Conservation (phyloP, 352 stramenopile species). For the Phytophthora agathidicida region DNA sequence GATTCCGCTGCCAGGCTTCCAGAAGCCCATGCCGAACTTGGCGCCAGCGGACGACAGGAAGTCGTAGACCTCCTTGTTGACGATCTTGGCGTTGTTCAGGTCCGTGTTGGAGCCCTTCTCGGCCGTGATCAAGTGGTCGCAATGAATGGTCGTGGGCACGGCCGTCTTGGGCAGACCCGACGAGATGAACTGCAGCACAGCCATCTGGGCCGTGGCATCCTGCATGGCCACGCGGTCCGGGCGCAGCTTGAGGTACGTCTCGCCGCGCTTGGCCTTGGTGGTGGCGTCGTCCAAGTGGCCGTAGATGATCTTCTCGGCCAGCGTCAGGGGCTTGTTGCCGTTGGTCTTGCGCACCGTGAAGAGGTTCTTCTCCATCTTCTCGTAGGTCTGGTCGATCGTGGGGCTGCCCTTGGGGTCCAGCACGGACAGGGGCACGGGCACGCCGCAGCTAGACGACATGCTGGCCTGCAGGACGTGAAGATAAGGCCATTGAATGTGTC, state of each 20-base stretch:
- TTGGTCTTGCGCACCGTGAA: conserved; percentile 89
- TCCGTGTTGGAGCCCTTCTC: conserved; percentile 91
- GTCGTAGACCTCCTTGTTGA: conserved; percentile 94
- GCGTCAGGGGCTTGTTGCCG: conserved; percentile 90
- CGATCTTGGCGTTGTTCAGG: conserved; percentile 87
- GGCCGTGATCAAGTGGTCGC: conserved; percentile 95
- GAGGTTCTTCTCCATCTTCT: conserved; percentile 93
- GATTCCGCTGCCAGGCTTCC: conserved; percentile 93
- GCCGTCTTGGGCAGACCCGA: conserved; percentile 93
- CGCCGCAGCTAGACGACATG: conserved; percentile 79
- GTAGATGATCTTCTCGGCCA: conserved; percentile 96
- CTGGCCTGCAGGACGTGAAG: conserved; percentile 40
- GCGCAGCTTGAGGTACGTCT: conserved; percentile 94
- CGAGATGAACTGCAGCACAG: conserved; percentile 95
- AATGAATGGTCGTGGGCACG: conserved; percentile 94
- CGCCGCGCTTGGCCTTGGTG: conserved; percentile 80
- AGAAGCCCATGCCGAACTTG: conserved; percentile 96
- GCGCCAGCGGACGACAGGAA: conserved; percentile 91
- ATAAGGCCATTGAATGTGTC: conserved; percentile 19
- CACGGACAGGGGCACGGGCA: conserved; percentile 85
- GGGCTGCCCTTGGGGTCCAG: conserved; percentile 91
- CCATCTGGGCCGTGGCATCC: conserved; percentile 95
- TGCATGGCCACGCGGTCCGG: conserved; percentile 95
- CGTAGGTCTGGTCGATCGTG: conserved; percentile 93
- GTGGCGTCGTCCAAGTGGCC: conserved; percentile 92